Percentiles rank a stretch among this genome's conserved stretches.
phyloP scores from a whole-genome alignment of 441 rosid genomes.

The Hura crepitans region DNA sequence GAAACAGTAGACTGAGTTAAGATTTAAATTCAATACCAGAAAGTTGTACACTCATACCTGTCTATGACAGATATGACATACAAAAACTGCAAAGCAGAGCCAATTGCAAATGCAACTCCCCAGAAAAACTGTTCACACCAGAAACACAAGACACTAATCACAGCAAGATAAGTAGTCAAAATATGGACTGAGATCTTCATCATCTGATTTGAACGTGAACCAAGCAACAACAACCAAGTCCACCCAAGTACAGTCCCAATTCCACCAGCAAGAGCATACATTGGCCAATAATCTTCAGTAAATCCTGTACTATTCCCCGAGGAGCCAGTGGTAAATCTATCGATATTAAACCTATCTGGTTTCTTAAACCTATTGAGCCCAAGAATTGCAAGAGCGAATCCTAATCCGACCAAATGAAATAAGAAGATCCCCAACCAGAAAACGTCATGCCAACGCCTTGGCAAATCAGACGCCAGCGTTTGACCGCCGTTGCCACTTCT shows the following conservation, averaged over 20 bases:
- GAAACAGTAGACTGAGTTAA: background rate
- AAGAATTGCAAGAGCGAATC: conserved; percentile 53
- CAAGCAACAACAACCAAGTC: conserved; percentile 70
- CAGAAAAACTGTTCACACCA: conserved; percentile 81
- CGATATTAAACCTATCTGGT: conserved; percentile 71
- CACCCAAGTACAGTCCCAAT: conserved; percentile 66
- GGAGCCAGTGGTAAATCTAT: conserved; percentile 43
- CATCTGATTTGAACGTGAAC: conserved; percentile 76
- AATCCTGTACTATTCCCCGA: conserved; percentile 40
- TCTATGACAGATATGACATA: conserved; percentile 87
- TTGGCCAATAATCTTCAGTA: conserved; percentile 89
- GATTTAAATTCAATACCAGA: background rate
- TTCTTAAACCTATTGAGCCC: conserved; percentile 68
- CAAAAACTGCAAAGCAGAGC: conserved; percentile 79
- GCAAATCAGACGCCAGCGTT: conserved; percentile 36
- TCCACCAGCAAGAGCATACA: conserved; percentile 75
- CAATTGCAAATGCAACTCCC: conserved; percentile 76
- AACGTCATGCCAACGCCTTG: conserved; percentile 85
- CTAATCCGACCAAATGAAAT: conserved; percentile 61
- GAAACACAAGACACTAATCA: conserved; percentile 81
- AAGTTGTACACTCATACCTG: conserved; percentile 45
- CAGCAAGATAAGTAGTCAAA: conserved; percentile 84
- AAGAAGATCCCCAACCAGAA: conserved; percentile 82
- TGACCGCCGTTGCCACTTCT: conserved; percentile 50
- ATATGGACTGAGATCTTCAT: conserved; percentile 89